These are phyloP conservation scores for Collariella sp. DNA, from an alignment of 495 filamentous ascomycete genomes.

Conservation along the genomic window DNA sequence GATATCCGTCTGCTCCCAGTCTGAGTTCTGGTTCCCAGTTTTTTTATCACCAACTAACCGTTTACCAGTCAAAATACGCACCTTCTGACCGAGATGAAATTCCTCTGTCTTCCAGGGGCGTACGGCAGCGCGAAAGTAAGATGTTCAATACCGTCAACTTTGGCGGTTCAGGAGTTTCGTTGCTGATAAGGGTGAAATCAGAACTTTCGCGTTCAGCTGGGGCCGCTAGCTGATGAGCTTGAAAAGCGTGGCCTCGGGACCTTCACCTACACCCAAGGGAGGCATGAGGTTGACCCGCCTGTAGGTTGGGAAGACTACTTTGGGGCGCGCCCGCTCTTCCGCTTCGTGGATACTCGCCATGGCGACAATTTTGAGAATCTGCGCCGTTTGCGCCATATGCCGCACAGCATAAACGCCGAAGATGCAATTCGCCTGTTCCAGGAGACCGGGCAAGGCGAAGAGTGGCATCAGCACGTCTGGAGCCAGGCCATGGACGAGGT, in stretches of 20 bases:
- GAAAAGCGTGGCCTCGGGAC: conserved; percentile 32
- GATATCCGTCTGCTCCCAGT: too few relatives aligned
- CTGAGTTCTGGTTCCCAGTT: too few relatives aligned
- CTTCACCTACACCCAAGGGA: conserved; percentile 43
- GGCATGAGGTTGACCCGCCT: conserved; percentile 37
- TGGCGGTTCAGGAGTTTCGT: not conserved
- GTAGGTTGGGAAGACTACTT: conserved; percentile 46
- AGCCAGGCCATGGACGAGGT: conserved; percentile 28
- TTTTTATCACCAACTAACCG: too few relatives aligned
- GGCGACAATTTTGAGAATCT: conserved; percentile 41
- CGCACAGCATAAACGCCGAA: conserved; percentile 39
- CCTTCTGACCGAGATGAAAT: conserved; percentile 8
- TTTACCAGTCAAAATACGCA: too few relatives aligned
- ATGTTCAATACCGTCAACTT: not conserved
- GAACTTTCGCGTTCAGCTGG: conserved; percentile 49
- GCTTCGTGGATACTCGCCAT: conserved; percentile 41
- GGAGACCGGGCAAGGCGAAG: conserved; percentile 18
- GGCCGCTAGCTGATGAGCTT: conserved; percentile 42
- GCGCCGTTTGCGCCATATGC: conserved; percentile 42
- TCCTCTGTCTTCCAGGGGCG: conserved; percentile 15
- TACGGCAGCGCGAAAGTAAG: conserved; percentile 35
- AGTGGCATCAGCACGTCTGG: conserved; percentile 24
- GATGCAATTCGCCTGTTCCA: conserved; percentile 41
- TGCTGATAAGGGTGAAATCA: conserved; percentile 2
- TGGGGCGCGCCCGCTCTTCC: conserved; percentile 42